Conservation (phyloP, 805 yeast species). For the Zygotorulaspora chibaensis region DNA sequence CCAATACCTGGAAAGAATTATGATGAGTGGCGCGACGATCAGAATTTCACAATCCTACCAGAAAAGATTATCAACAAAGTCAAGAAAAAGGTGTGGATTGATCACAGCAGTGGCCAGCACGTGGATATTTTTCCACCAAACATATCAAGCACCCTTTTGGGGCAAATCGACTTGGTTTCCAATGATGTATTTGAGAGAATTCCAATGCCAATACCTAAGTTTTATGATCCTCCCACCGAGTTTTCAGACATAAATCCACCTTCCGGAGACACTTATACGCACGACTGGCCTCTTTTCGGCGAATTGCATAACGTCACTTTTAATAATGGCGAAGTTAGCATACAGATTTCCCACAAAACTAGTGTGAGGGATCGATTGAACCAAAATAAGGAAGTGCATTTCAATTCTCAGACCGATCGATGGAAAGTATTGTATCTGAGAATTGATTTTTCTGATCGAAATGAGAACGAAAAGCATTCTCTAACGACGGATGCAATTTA, state of each 20-base stretch:
- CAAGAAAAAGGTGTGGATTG: slow-evolving; percentile 47
- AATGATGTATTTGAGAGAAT: slow-evolving; percentile 18
- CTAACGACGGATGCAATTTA: slow-evolving; percentile 57
- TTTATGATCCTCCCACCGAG: slow-evolving; percentile 30
- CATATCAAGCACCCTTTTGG: slow-evolving; percentile 46
- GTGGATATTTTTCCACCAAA: slow-evolving; percentile 39
- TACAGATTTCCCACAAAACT: slow-evolving; percentile 24
- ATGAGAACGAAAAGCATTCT: slow-evolving; percentile 47
- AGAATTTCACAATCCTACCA: slow-evolving; percentile 57
- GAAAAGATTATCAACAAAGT: slow-evolving; percentile 48
- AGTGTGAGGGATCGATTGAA: slow-evolving; percentile 18
- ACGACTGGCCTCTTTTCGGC: slow-evolving; percentile 21
- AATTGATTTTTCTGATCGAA: slow-evolving; percentile 38
- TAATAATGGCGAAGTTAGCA: slow-evolving; percentile 23
- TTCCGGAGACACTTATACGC: slow-evolving; percentile 24
- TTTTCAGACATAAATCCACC: slow-evolving; percentile 28
- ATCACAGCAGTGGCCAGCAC: slow-evolving; percentile 27
- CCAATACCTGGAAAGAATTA: slow-evolving; percentile 50
- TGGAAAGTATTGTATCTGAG: slow-evolving; percentile 39
- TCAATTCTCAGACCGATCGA: slow-evolving; percentile 36
- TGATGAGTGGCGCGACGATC: slow-evolving; percentile 44
- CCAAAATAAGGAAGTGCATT: slow-evolving; percentile 17
- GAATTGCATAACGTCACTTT: slow-evolving; percentile 32
- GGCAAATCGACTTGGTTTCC: slow-evolving; percentile 35
- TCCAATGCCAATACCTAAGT: slow-evolving; percentile 35